Conservation (phyloP, 805 yeast genomes). For the Lipomyces orientalis region DNA sequence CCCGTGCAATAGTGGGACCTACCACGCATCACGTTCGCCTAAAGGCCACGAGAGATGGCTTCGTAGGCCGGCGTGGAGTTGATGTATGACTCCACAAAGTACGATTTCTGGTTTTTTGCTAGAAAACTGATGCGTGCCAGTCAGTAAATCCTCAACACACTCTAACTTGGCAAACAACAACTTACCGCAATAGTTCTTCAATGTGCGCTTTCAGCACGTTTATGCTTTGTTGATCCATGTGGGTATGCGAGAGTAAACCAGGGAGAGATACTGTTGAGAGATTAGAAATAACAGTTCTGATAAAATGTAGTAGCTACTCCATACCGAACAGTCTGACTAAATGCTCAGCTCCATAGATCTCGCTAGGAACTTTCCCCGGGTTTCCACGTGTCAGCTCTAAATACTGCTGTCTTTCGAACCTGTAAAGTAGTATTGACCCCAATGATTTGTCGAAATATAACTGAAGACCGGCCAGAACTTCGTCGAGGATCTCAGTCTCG, state of each 20-base stretch:
- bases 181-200: constrained; percentile 58
- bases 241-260: constrained; percentile 75
- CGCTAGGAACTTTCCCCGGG: constrained; percentile 49
- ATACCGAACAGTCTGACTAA: constrained; percentile 65
- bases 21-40: not conserved
- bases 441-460: constrained; percentile 76
- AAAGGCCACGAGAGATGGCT: constrained; percentile 55
- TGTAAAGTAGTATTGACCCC: constrained; percentile 70
- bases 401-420: constrained; percentile 79
- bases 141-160: not conserved
- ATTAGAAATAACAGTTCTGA: not conserved
- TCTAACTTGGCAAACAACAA: not conserved
- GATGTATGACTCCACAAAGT: constrained; percentile 53
- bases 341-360: constrained; percentile 81
- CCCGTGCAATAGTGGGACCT: not conserved
- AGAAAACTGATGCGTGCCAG: constrained; percentile 43
- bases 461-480: constrained; percentile 71
- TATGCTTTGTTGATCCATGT: constrained; percentile 79
- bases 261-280: constrained; percentile 69
- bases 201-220: constrained; percentile 59
- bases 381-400: constrained; percentile 53
- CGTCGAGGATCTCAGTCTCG: constrained; percentile 60
- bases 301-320: not conserved
- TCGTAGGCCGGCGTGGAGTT: constrained; percentile 59
- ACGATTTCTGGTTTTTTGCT: constrained; percentile 50